phyloP scores from a whole-genome alignment of 139 green algal species.

The Zygnema circumcarinatum region DNA sequence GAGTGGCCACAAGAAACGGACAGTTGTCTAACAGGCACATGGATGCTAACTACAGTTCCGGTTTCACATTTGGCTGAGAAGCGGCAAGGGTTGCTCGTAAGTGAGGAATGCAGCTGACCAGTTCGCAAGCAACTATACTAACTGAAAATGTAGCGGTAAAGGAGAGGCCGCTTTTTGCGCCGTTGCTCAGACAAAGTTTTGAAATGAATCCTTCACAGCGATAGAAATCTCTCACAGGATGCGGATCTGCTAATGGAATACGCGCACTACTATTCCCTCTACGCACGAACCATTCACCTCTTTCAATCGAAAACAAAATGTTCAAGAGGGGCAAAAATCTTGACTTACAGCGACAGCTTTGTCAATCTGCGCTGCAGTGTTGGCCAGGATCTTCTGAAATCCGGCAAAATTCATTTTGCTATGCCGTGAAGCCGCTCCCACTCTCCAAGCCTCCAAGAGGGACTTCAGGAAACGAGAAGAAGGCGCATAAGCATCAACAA shows the following conservation, averaged over 20 bases:
- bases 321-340: not conserved
- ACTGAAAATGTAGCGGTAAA: not conserved
- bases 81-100: not conserved
- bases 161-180: too few species aligned
- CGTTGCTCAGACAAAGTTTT: too few species aligned
- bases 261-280: too few species aligned
- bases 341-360: constrained; percentile 30
- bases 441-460: not conserved
- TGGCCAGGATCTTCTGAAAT: constrained; percentile 39
- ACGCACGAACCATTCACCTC: too few species aligned
- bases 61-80: not conserved
- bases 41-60: not conserved
- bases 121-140: not conserved
- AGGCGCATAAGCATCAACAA: too few species aligned
- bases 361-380: constrained; percentile 51
- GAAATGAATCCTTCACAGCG: too few species aligned
- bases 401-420: constrained; percentile 26
- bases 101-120: not conserved
- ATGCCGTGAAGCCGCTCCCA: not conserved
- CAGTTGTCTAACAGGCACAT: not conserved
- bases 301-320: too few species aligned
- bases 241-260: too few species aligned
- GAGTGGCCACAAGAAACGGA: not conserved
- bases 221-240: too few species aligned
- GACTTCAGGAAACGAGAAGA: not conserved